These are phyloP conservation scores for Russula griseocarnosa DNA, from an alignment of 768 basidiomycete genomes.

Conservation along the genomic window DNA sequence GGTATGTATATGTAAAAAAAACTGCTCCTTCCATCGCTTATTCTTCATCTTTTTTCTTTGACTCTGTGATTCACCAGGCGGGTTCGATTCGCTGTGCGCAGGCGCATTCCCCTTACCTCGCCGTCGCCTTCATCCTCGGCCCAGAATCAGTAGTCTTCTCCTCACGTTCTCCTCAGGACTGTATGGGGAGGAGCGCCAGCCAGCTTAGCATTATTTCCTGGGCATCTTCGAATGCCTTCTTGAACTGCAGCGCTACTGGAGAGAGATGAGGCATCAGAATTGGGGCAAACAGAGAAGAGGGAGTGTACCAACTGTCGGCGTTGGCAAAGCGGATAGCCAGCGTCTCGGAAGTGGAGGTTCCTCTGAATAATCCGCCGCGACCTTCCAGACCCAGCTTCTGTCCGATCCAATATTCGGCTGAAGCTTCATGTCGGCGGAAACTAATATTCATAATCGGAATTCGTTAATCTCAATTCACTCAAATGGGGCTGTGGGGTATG, in stretches of 20 bases:
- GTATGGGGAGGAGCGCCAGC: constrained; percentile 30
- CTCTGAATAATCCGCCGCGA: constrained; percentile 92
- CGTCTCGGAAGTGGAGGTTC: constrained; percentile 83
- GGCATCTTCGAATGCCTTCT: constrained; percentile 81
- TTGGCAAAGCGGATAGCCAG: constrained; percentile 98
- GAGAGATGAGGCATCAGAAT: constrained; percentile 1
- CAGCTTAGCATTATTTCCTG: constrained; percentile 57
- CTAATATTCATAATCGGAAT: constrained; percentile 40
- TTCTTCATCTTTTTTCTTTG: constrained; percentile 38
- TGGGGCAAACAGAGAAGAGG: neutral
- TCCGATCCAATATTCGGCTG: constrained; percentile 98
- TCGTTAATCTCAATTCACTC: neutral
- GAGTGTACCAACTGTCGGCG: constrained; percentile 70
- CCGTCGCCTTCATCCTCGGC: constrained; percentile 32
- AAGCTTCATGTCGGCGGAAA: constrained; percentile 85
- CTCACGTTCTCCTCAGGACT: constrained; percentile 36
- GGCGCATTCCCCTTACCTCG: constrained; percentile 32
- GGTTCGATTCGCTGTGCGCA: constrained; percentile 29
- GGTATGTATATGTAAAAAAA: constrained; percentile 27
- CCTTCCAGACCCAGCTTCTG: constrained; percentile 99
- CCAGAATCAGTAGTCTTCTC: constrained; percentile 31
- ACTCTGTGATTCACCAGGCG: constrained; percentile 32
- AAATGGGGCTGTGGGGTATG: neutral
- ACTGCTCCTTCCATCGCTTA: constrained; percentile 7
- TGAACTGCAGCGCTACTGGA: constrained; percentile 82